Evolutionary conservation across 306 rosid species (phyloP).

Genomic region (Lathyrus tuberosus): DNA sequence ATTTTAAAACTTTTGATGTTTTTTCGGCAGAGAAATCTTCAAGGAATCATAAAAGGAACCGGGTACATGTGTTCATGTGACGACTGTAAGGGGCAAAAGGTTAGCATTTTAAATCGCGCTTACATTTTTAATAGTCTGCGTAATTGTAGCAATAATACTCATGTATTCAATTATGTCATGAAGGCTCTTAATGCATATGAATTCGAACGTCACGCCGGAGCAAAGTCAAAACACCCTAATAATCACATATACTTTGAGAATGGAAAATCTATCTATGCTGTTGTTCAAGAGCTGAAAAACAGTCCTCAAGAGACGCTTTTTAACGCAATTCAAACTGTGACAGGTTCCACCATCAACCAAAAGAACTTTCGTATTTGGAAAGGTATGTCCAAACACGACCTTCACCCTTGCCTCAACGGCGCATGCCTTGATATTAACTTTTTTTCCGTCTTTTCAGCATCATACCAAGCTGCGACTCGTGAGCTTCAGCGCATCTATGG

Average conservation of each 20-base stretch:
- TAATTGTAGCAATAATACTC: slow-evolving; percentile 38
- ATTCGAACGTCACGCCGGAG: slow-evolving; percentile 93
- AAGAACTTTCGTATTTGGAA: slow-evolving; percentile 86
- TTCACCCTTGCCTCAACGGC: slow-evolving; percentile 23
- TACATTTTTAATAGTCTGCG: slow-evolving; percentile 29
- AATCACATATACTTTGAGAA: slow-evolving; percentile 92
- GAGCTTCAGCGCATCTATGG: slow-evolving; percentile 99
- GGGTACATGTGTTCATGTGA: slow-evolving; percentile 90
- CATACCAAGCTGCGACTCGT: slow-evolving; percentile 90
- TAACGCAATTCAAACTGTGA: slow-evolving; percentile 78
- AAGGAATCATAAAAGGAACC: slow-evolving; percentile 81
- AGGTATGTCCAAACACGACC: slow-evolving; percentile 48
- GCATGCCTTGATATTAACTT: slow-evolving; percentile 11
- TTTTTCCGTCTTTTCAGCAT: slow-evolving; percentile 53
- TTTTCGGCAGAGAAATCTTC: slow-evolving; percentile 69
- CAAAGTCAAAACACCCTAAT: slow-evolving; percentile 96
- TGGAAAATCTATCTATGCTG: slow-evolving; percentile 91
- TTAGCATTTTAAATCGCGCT: slow-evolving; percentile 42
- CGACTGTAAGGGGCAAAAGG: slow-evolving; percentile 79
- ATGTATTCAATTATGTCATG: slow-evolving; percentile 44
- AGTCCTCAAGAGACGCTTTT: slow-evolving; percentile 85
- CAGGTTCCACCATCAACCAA: slow-evolving; percentile 80
- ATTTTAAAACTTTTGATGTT: slow-evolving; percentile 31
- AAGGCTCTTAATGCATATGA: slow-evolving; percentile 97
- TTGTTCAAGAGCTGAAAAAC: slow-evolving; percentile 94